Conservation (phyloP, 2,329 filamentous ascomycete species). For the Colletotrichum sp. region DNA sequence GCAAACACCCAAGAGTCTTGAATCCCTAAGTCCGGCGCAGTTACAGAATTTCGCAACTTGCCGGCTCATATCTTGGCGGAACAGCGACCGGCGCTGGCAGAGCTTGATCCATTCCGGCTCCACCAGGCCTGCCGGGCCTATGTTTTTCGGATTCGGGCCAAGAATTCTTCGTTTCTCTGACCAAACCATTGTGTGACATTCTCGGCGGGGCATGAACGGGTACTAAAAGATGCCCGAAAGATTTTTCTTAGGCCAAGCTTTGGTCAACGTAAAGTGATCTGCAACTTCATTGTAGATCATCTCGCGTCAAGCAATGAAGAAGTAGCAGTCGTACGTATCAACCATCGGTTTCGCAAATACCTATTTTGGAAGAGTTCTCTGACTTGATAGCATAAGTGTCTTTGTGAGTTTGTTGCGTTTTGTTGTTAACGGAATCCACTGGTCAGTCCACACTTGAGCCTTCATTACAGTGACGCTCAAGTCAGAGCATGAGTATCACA, state of each 20-base stretch:
- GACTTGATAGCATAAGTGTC: accelerated
- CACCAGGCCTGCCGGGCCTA: background rate
- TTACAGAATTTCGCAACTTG: background rate
- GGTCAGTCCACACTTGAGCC: background rate
- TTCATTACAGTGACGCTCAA: background rate
- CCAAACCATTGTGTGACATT: background rate
- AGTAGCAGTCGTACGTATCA: background rate
- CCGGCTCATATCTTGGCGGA: background rate
- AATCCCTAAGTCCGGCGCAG: background rate
- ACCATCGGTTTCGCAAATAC: background rate
- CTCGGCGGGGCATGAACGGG: background rate
- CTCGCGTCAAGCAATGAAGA: background rate
- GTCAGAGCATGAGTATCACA: background rate
- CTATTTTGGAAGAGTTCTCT: background rate
- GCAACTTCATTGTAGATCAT: background rate
- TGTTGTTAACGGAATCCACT: background rate
- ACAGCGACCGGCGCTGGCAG: background rate
- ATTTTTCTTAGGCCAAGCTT: background rate
- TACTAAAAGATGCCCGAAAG: background rate
- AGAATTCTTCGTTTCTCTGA: background rate
- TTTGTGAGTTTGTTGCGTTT: background rate
- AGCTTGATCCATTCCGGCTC: background rate
- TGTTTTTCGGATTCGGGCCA: background rate
- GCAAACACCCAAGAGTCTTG: background rate
- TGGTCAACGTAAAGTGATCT: background rate